A percentile compares a stretch with the other conserved stretches of the same genome.
These are phyloP conservation scores for Suhomyces sp. DNA, from an alignment of 805 yeast genomes.

Conservation along the genomic window DNA sequence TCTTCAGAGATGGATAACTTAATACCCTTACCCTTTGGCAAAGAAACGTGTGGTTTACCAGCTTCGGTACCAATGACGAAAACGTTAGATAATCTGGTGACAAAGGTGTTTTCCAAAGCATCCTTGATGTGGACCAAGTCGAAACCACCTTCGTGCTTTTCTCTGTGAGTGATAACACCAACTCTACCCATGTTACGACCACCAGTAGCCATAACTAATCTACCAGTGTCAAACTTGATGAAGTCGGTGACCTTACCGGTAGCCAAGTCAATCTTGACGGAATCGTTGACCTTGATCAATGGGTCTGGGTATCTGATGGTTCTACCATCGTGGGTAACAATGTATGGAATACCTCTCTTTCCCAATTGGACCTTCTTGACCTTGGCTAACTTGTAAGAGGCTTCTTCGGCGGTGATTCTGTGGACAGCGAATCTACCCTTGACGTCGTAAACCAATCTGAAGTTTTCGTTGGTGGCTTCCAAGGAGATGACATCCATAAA, in stretches of 20 bases:
- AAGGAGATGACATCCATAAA: constrained; percentile 98
- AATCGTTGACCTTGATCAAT: constrained; percentile 92
- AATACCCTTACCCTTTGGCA: constrained; percentile 99
- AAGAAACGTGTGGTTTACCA: constrained; percentile 88
- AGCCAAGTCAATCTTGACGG: constrained; percentile 95
- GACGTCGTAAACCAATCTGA: constrained; percentile 97
- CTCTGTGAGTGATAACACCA: constrained; percentile 94
- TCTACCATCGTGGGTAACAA: constrained; percentile 99
- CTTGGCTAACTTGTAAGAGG: constrained; percentile 95
- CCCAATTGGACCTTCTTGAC: constrained; percentile 98
- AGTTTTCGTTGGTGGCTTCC: constrained; percentile 98
- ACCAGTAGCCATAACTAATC: constrained; percentile 90
- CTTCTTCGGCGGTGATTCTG: constrained; percentile 99
- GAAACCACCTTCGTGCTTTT: constrained; percentile 97
- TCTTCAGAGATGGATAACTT: constrained; percentile 94
- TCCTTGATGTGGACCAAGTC: constrained; percentile 97
- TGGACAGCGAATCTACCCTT: constrained; percentile 99
- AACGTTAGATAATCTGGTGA: constrained; percentile 90
- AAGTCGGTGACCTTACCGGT: constrained; percentile 89
- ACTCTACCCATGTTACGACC: constrained; percentile 99
- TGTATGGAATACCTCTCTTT: constrained; percentile 97
- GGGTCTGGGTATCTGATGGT: constrained; percentile 99
- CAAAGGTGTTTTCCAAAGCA: constrained; percentile 90
- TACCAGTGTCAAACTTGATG: constrained; percentile 89
- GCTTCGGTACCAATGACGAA: constrained; percentile 89